phyloP scores from a whole-genome alignment of 1,284 basidiomycete genomes.

The Pterulicium gracile region DNA sequence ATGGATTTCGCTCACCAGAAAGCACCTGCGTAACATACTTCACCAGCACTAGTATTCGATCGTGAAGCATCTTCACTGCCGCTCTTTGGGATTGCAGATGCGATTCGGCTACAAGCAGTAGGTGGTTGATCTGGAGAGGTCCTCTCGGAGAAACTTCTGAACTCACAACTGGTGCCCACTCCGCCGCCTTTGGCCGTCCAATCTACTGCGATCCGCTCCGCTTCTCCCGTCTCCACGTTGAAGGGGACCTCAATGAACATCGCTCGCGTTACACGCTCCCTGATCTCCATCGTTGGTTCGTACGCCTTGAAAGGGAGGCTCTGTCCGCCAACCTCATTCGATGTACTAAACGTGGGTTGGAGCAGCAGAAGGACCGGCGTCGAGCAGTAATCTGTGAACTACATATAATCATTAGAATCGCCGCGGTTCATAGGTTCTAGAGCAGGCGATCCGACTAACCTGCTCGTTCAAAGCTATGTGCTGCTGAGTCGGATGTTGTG shows the following conservation, averaged over 20 bases:
- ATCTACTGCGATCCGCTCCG: slow-evolving; percentile 96
- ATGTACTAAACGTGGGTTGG: slow-evolving; percentile 42
- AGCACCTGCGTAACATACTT: slow-evolving; percentile 74
- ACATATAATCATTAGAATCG: slow-evolving; percentile 3
- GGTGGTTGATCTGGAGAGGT: not conserved
- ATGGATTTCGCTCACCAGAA: slow-evolving; percentile 43
- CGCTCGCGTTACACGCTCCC: slow-evolving; percentile 63
- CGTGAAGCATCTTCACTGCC: slow-evolving; percentile 92
- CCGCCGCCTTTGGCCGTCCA: slow-evolving; percentile 88
- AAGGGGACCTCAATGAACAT: slow-evolving; percentile 78
- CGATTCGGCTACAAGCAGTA: slow-evolving; percentile 58
- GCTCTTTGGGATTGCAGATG: slow-evolving; percentile 87
- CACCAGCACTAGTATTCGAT: slow-evolving; percentile 76
- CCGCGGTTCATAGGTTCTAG: slow-evolving; percentile 5
- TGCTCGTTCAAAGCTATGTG: slow-evolving; percentile 85
- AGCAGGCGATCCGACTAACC: slow-evolving; percentile 24
- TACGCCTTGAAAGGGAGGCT: slow-evolving; percentile 82
- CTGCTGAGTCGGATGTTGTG: slow-evolving; percentile 52
- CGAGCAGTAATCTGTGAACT: slow-evolving; percentile 68
- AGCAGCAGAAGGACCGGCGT: slow-evolving; percentile 70
- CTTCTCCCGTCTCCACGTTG: slow-evolving; percentile 94
- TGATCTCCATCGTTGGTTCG: slow-evolving; percentile 78
- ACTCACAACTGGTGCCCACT: slow-evolving; percentile 68
- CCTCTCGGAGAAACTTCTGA: slow-evolving; percentile 2
- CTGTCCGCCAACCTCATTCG: slow-evolving; percentile 48